phyloP scores from a whole-genome alignment of 768 basidiomycete species.

The Termitomyces sp. region DNA sequence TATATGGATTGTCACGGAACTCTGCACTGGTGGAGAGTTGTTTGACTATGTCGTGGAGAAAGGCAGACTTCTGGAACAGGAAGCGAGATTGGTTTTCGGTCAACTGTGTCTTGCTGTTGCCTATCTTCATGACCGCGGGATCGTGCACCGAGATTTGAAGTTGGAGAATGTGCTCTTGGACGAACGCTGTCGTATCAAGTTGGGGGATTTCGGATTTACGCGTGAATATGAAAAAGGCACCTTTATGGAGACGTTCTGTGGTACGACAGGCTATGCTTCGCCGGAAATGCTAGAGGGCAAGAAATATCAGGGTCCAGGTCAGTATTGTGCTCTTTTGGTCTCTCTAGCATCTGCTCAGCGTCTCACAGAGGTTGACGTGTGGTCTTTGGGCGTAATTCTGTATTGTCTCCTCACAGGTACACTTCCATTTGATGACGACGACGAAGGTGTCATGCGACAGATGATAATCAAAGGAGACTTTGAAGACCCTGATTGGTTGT shows the following conservation, averaged over 20 bases:
- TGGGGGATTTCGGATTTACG: slow-evolving; percentile 94
- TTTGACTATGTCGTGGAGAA: slow-evolving; percentile 98
- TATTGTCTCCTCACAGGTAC: slow-evolving; percentile 88
- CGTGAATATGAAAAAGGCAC: slow-evolving; percentile 78
- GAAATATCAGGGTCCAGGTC: slow-evolving; percentile 88
- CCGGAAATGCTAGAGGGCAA: slow-evolving; percentile 88
- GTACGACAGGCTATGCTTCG: slow-evolving; percentile 90
- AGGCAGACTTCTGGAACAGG: slow-evolving; percentile 78
- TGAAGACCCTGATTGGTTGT: slow-evolving; percentile 91
- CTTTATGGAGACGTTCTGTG: slow-evolving; percentile 90
- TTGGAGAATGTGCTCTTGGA: slow-evolving; percentile 92
- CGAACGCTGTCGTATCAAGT: slow-evolving; percentile 85
- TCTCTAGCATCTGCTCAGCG: slow-evolving; percentile 8
- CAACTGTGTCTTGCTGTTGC: slow-evolving; percentile 91
- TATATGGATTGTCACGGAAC: slow-evolving; percentile 97
- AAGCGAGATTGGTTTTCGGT: slow-evolving; percentile 88
- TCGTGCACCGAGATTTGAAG: slow-evolving; percentile 96
- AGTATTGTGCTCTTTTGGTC: slow-evolving; percentile 18
- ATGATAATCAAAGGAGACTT: slow-evolving; percentile 84
- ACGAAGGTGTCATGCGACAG: slow-evolving; percentile 75
- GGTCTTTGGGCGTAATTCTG: slow-evolving; percentile 91
- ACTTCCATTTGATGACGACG: slow-evolving; percentile 87
- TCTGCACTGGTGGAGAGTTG: slow-evolving; percentile 94
- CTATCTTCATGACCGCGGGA: slow-evolving; percentile 86
- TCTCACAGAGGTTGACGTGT: slow-evolving; percentile 81